Conservation (phyloP, 192 early-diverging fungal genomes). For the Entomortierella chlamydospora region DNA sequence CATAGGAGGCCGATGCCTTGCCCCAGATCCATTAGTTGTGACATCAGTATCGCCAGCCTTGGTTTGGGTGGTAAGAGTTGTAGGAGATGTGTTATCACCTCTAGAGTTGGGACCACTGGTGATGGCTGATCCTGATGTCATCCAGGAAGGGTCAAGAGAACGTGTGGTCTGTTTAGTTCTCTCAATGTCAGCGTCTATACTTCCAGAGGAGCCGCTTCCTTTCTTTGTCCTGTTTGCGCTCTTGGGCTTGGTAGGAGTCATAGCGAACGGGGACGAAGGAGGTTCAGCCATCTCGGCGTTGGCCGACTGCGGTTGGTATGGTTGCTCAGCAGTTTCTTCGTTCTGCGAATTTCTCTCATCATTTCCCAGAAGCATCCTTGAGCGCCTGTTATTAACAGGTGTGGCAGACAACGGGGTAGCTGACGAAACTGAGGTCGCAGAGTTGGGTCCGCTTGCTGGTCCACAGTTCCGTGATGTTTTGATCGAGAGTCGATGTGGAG, state of each 20-base stretch:
- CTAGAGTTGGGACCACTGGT: not conserved
- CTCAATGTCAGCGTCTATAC: constrained; percentile 38
- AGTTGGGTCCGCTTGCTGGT: not conserved
- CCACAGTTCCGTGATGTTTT: not conserved
- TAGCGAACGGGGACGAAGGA: not conserved
- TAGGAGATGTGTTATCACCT: not conserved
- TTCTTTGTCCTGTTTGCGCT: constrained; percentile 7
- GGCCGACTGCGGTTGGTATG: not conserved
- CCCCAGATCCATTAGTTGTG: not conserved
- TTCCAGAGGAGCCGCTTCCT: not conserved
- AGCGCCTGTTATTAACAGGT: constrained; percentile 16
- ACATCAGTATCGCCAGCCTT: not conserved
- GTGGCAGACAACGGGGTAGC: constrained; percentile 3
- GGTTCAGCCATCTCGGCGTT: not conserved
- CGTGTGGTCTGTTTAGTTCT: constrained; percentile 31
- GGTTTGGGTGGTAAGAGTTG: not conserved
- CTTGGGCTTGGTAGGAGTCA: constrained; percentile 13
- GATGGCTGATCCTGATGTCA: not conserved
- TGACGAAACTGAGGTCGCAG: not conserved
- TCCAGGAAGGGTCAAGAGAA: constrained; percentile 26
- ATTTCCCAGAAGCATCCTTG: not conserved
- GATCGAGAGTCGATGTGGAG: constrained; percentile 19
- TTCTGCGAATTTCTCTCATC: not conserved
- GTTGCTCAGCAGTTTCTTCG: not conserved
- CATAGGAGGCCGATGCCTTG: constrained; percentile 15